Conservation (phyloP, 768 basidiomycete genomes). For the Hebeloma cylindrosporum region DNA sequence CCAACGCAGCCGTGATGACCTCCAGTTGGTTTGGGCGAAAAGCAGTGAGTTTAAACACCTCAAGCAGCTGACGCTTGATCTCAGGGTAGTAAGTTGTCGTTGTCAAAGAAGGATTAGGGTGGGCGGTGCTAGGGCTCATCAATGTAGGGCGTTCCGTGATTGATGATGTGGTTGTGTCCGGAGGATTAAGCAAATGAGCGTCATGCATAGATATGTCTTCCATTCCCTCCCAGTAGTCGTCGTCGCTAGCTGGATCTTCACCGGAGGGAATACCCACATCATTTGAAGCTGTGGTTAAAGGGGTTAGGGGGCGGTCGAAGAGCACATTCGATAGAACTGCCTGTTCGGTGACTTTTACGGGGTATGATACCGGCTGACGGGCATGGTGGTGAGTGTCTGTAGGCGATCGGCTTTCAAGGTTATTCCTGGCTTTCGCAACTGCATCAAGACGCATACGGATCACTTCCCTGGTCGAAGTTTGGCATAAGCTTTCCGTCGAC, state of each 20-base stretch:
- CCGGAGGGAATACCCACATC: too few relatives aligned
- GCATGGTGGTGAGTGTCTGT: not conserved
- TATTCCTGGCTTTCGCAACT: conserved; percentile 1
- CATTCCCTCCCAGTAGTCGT: conserved; percentile 46
- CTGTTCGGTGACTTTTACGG: too few relatives aligned
- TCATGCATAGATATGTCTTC: conserved; percentile 41
- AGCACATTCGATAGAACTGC: too few relatives aligned
- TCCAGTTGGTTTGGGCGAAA: conserved; percentile 88
- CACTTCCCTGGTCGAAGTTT: conserved; percentile 13
- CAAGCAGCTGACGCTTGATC: conserved; percentile 50
- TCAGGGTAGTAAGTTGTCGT: conserved; percentile 43
- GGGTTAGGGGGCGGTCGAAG: too few relatives aligned
- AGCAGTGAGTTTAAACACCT: conserved; percentile 58
- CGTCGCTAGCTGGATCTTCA: conserved; percentile 40
- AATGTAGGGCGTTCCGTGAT: not conserved
- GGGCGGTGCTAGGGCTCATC: not conserved
- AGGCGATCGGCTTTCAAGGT: not conserved
- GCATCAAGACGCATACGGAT: conserved; percentile 12
- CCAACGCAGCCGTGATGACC: conserved; percentile 78
- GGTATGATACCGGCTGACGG: too few relatives aligned
- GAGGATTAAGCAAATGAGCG: conserved; percentile 3
- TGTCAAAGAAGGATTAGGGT: not conserved
- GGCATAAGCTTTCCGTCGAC: not conserved
- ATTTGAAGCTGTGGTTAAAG: too few relatives aligned
- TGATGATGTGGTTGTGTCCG: conserved; percentile 2